These are phyloP conservation scores for Hemileia vastatrix DNA, from an alignment of 1,284 basidiomycete genomes.

Conservation along the genomic window DNA sequence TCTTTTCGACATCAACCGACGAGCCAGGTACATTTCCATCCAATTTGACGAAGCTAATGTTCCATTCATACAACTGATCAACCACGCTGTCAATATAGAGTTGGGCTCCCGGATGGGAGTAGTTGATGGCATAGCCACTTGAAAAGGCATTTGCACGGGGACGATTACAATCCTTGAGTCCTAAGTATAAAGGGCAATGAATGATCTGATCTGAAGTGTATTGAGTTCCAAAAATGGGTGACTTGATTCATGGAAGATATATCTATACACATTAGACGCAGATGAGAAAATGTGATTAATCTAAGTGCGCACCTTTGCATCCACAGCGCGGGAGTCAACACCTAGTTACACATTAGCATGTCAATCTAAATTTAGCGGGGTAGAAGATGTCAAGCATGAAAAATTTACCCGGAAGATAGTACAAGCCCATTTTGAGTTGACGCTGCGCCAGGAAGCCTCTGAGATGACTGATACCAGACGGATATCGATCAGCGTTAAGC, in stretches of 20 bases:
- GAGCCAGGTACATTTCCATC: neutral
- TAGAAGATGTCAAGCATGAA: too few species aligned
- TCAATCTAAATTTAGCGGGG: too few species aligned
- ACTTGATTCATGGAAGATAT: neutral
- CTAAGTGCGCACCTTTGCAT: neutral
- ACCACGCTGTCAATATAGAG: neutral
- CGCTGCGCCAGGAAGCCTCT: neutral
- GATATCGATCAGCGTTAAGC: neutral
- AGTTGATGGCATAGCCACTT: neutral
- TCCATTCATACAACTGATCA: neutral
- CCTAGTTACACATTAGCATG: neutral
- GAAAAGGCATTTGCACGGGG: neutral
- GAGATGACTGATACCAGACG: neutral
- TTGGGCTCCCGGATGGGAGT: neutral
- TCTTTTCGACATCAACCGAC: neutral
- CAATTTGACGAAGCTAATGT: neutral
- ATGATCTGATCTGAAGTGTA: constrained; percentile 1
- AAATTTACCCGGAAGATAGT: constrained; percentile 1
- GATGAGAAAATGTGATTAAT: neutral
- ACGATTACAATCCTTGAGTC: neutral
- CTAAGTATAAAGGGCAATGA: neutral
- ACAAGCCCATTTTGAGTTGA: neutral
- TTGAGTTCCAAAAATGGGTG: neutral
- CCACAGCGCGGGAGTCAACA: neutral
- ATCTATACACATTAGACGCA: neutral